These are phyloP conservation scores for Prillingera fragicola DNA, from an alignment of 1,284 basidiomycete genomes.

Conservation along the genomic window DNA sequence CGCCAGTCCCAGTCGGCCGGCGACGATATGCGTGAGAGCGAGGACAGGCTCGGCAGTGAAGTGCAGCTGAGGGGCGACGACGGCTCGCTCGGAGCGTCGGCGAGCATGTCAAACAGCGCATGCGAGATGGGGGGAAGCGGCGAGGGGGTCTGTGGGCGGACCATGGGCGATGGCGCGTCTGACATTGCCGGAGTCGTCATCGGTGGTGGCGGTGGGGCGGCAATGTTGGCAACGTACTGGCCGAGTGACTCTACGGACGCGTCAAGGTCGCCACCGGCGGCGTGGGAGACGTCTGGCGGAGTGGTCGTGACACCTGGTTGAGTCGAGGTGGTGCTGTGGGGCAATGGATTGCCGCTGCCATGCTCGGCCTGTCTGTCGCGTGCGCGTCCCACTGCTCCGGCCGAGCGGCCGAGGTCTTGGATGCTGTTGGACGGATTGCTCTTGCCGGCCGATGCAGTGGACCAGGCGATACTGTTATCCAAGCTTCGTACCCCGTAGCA, in stretches of 20 bases:
- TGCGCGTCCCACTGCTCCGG: too few species aligned
- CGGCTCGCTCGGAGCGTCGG: constrained; percentile 23
- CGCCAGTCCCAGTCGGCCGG: constrained; percentile 14
- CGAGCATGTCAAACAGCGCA: constrained; percentile 16
- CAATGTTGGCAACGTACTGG: too few species aligned
- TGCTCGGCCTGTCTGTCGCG: too few species aligned
- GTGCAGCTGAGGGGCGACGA: constrained; percentile 30
- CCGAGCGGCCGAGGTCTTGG: too few species aligned
- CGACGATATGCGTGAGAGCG: constrained; percentile 26
- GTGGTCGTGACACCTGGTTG: too few species aligned
- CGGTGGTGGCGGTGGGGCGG: not conserved
- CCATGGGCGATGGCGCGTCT: not conserved
- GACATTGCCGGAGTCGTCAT: not conserved
- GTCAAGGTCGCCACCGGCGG: too few species aligned
- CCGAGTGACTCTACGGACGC: too few species aligned
- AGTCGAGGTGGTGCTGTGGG: too few species aligned
- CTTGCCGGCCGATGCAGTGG: not conserved
- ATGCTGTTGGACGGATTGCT: too few species aligned
- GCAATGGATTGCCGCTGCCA: too few species aligned
- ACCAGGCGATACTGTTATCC: constrained; percentile 15
- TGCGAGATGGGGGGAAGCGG: constrained; percentile 2
- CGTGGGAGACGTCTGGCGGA: too few species aligned
- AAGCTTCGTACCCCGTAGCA: constrained; percentile 30
- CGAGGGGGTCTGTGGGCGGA: constrained; percentile 1
- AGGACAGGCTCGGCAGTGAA: constrained; percentile 23